Evolutionary conservation across 225 moss, liverwort and hornwort genomes (phyloP), one percentile per base, ranked within the genome.

Genomic region (Sphagnum tenellum): DNA sequence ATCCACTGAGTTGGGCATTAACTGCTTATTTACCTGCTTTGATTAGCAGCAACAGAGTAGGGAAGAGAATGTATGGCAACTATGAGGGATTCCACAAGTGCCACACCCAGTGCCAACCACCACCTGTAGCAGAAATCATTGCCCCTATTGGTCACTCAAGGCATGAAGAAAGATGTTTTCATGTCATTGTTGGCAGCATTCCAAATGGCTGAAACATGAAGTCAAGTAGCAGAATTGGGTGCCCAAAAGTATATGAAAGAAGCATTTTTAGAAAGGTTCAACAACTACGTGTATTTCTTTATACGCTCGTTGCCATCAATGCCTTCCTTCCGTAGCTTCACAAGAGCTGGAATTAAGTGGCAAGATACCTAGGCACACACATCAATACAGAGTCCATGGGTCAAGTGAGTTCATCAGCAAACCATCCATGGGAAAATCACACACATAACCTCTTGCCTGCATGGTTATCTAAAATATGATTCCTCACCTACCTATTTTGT

Each of bases 291-390:
- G 75, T 98, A 98, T 79, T 81, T 86, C 72, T 93, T 90, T 29
- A 98, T 88, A 77, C 88, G 92, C 72, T 98, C 98, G 67, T 84
- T 98, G 55, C 98, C 98, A 51, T 98, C 98, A 50, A 98, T 75
- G 7, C 98, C 98, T 68, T 98, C 98, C 78, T 98, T 98, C 65
- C 98, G 86, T 61, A 93, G 73, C 77, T 89, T 98, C 51, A 86
- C 81, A 62, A 98, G 87, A 61, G 80, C 78, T 60, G 98, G 98
- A 75, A 98, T 52, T 64, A 93, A 55, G 73, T 98, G 89, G 65
- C 89, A 83, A 45, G 87, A 89, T 47, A 98, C 90, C 94, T 94
- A 67, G 72, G 78, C 53, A 78, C 13, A 67, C 70, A 70, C 74
- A 66, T 29, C 29, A 29, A 29, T 29, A 0, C 29, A 29, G 29